A percentile compares a stretch with the other conserved stretches of the same genome.
Evolutionary conservation across 257 asterid genomes (phyloP).

Genomic region (Penstemon newberryi): DNA sequence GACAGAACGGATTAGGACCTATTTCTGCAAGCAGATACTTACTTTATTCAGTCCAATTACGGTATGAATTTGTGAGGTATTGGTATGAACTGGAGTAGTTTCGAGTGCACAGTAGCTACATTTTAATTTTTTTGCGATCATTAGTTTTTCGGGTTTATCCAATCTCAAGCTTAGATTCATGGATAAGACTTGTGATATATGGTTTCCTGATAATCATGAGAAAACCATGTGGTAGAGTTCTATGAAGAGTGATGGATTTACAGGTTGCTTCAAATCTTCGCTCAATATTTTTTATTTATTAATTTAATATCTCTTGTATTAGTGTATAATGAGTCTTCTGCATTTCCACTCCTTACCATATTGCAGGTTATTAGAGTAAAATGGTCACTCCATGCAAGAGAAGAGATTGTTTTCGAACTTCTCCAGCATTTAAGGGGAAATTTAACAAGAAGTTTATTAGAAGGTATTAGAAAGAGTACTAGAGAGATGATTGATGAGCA

Average conservation of each 20-base stretch:
- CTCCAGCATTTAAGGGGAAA: constrained; percentile 86
- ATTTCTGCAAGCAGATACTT: neutral
- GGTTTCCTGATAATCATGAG: neutral
- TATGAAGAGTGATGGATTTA: neutral
- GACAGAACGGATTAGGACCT: constrained; percentile 14
- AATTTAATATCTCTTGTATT: no score
- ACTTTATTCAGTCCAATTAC: constrained; percentile 4
- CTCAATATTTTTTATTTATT: neutral
- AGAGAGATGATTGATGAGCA: constrained; percentile 96
- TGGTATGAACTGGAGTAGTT: neutral
- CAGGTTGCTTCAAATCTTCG: constrained; percentile 4
- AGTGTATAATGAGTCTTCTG: neutral
- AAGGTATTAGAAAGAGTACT: constrained; percentile 78
- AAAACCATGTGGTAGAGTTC: constrained; percentile 8
- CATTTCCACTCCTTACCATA: neutral
- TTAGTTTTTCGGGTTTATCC: neutral
- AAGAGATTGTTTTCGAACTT: constrained; percentile 93
- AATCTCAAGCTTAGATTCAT: neutral
- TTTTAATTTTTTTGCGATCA: neutral
- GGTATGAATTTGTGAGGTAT: constrained; percentile 5
- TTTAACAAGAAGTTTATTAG: constrained; percentile 54
- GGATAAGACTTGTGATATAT: neutral
- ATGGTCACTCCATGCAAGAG: constrained; percentile 99
- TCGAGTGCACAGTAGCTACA: neutral
- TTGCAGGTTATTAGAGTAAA: constrained; percentile 87